These are phyloP conservation scores for Penicillium griseofulvum DNA, from an alignment of 2,329 filamentous ascomycete species.

Conservation along the genomic window DNA sequence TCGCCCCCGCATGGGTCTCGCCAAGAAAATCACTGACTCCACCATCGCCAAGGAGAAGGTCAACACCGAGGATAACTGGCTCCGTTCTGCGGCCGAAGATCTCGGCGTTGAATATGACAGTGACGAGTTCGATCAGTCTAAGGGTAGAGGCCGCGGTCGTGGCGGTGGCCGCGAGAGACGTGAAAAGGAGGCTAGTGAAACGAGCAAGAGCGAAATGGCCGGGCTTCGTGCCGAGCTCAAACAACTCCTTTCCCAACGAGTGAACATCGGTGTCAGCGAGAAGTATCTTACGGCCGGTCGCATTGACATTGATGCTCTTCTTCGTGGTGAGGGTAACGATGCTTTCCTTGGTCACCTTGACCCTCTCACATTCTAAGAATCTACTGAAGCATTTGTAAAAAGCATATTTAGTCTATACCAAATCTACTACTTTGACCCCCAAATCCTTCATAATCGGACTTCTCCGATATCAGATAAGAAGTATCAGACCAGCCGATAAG, in stretches of 20 bases:
- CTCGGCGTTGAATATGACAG: slow-evolving; percentile 91
- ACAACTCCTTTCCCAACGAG: slow-evolving; percentile 65
- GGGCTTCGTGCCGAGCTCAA: slow-evolving; percentile 70
- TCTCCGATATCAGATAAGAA: slow-evolving; percentile 1
- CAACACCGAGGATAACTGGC: slow-evolving; percentile 77
- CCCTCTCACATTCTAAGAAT: slow-evolving; percentile 40
- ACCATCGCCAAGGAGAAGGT: slow-evolving; percentile 83
- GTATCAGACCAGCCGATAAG: neutral
- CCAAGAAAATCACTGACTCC: slow-evolving; percentile 85
- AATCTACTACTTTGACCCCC: neutral
- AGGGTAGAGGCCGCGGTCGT: slow-evolving; percentile 66
- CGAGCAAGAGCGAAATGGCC: slow-evolving; percentile 72
- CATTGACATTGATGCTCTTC: slow-evolving; percentile 74
- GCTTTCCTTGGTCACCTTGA: slow-evolving; percentile 63
- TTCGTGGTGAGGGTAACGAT: slow-evolving; percentile 63
- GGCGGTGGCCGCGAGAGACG: slow-evolving; percentile 72
- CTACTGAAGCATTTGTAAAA: slow-evolving; percentile 2
- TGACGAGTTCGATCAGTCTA: slow-evolving; percentile 73
- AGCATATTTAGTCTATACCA: slow-evolving; percentile 9
- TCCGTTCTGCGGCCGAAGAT: slow-evolving; percentile 82
- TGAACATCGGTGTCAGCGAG: slow-evolving; percentile 87
- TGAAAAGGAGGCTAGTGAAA: slow-evolving; percentile 64
- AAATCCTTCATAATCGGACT: neutral
- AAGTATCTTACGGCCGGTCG: slow-evolving; percentile 77
- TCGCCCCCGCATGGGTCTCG: slow-evolving; percentile 71